Conservation (phyloP, 2,329 filamentous ascomycete species). For the Ophiostoma fasciatum region DNA sequence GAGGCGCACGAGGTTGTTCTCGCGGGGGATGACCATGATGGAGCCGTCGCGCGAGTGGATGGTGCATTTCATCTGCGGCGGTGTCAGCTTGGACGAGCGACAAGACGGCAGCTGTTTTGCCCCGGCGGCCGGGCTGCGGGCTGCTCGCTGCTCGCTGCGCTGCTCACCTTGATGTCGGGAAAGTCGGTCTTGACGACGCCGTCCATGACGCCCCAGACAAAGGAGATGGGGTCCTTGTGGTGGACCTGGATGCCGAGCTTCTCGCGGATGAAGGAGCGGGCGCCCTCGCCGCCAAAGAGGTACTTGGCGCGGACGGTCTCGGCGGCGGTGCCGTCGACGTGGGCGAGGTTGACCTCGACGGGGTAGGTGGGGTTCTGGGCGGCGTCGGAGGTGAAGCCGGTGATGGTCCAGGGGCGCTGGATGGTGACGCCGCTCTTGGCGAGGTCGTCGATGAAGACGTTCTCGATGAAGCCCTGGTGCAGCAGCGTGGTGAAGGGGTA, state of each 20-base stretch:
- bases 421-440: constrained; percentile 44
- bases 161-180: constrained; percentile 55
- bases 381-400: constrained; percentile 44
- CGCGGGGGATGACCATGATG: constrained; percentile 66
- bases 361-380: constrained; percentile 50
- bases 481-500: constrained; percentile 57
- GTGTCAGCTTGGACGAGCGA: no score
- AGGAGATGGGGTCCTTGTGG: constrained; percentile 52
- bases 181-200: constrained; percentile 59
- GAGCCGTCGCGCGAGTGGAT: constrained; percentile 62
- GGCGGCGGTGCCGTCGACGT: constrained; percentile 53
- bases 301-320: constrained; percentile 59
- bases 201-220: constrained; percentile 68
- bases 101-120: no score
- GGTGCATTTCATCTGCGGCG: constrained; percentile 51
- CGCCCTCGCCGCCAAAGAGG: constrained; percentile 57
- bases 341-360: constrained; percentile 62
- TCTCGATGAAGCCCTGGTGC: constrained; percentile 58
- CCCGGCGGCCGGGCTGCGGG: no score
- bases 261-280: constrained; percentile 49
- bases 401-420: constrained; percentile 51
- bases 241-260: constrained; percentile 56
- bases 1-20: constrained; percentile 52
- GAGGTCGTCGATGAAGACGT: constrained; percentile 52
- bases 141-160: no score